Evolutionary conservation across 306 rosid genomes (phyloP).

Genomic region (Myrica gale): DNA sequence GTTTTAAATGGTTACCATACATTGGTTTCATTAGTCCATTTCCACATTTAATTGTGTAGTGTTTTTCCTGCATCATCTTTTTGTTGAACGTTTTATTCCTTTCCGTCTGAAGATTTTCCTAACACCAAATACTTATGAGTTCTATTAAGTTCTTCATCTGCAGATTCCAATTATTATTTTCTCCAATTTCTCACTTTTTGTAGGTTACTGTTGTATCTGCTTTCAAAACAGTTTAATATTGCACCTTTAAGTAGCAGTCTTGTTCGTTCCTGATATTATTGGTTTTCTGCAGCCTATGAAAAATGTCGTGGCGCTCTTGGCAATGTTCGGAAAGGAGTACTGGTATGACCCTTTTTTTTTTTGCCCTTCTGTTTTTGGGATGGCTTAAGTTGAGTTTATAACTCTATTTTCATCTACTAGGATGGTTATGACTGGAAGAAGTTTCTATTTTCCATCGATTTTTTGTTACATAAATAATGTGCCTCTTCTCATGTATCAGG

Average conservation of each 20-base stretch:
- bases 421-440: neutral
- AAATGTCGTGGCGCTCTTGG: conserved; percentile 86
- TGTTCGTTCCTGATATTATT: conserved; percentile 14
- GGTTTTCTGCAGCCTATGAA: conserved; percentile 66
- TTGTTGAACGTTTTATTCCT: neutral
- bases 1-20: neutral
- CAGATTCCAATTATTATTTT: neutral
- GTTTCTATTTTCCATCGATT: conserved; percentile 9
- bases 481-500: neutral
- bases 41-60: neutral
- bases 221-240: neutral
- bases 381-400: conserved; percentile 11
- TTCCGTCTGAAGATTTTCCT: neutral
- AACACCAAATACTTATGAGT: neutral
- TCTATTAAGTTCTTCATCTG: neutral
- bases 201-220: neutral
- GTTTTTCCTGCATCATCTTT: neutral
- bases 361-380: conserved; percentile 13
- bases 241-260: neutral
- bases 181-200: neutral
- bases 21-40: neutral
- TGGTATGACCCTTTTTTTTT: conserved; percentile 51
- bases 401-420: conserved; percentile 4
- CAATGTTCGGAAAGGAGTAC: conserved; percentile 96
- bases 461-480: neutral